These are phyloP conservation scores for Calonectria pseudoturangicola DNA, from an alignment of 2,329 filamentous ascomycete species.

Conservation along the genomic window DNA sequence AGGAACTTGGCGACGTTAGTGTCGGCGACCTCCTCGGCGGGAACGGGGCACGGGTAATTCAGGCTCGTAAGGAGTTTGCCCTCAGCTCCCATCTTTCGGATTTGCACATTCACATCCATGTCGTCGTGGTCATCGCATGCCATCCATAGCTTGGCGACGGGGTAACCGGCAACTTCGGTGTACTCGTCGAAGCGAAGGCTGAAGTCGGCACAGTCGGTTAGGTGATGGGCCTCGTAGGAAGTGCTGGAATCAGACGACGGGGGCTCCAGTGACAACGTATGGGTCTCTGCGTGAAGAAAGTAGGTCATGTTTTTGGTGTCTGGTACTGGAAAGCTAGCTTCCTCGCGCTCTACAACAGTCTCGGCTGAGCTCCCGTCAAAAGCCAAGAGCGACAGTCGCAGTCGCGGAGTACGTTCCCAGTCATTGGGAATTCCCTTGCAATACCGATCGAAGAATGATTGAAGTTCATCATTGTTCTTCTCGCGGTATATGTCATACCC, in stretches of 20 bases:
- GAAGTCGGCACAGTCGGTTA: constrained; percentile 17
- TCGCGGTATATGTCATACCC: constrained; percentile 22
- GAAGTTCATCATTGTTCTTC: constrained; percentile 8
- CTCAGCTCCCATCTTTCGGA: constrained; percentile 5
- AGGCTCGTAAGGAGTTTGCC: constrained; percentile 13
- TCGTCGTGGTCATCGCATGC: constrained; percentile 14
- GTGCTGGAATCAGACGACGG: neutral
- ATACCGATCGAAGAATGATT: constrained; percentile 10
- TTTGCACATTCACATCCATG: constrained; percentile 17
- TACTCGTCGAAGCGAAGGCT: constrained; percentile 8
- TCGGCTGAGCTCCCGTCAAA: constrained; percentile 23
- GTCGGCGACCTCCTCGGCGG: constrained; percentile 6
- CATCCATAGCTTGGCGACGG: constrained; percentile 15
- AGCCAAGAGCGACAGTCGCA: constrained; percentile 1
- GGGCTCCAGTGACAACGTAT: neutral
- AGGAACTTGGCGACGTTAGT: constrained; percentile 7
- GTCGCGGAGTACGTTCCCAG: constrained; percentile 13
- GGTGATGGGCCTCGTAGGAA: constrained; percentile 6
- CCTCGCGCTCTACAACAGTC: constrained; percentile 19
- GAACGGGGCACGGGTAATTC: constrained; percentile 31
- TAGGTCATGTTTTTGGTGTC: neutral
- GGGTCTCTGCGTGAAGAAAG: neutral
- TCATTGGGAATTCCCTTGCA: neutral
- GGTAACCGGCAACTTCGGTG: constrained; percentile 14
- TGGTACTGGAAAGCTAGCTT: constrained; percentile 6